Base-by-base conservation (phyloP, 129 eudicot genomes). In the Erigeron canadensis region DNA sequence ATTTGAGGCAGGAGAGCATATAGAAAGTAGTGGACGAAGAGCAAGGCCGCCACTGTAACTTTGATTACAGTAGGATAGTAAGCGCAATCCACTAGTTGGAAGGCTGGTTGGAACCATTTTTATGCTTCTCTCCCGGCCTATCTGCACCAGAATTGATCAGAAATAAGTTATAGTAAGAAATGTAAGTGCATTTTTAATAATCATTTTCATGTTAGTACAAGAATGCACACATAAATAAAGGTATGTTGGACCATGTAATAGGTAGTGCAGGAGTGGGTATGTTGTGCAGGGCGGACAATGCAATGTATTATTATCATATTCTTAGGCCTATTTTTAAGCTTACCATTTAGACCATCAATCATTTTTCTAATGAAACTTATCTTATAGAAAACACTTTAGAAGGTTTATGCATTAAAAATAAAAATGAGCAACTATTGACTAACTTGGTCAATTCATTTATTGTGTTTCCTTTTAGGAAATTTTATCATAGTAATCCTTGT, bases 31-130 rank as follows among this genome's bases (percentile, higher is more conserved):
- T 16, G 76, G 79, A 59, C 82, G 84, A 50, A 69, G 44, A 63
- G 69, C 65, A 70, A 77, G 22, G 54, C 77, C 57, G 28, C 70
- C 73, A 57, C 34, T 65, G 75, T 53, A 74, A 51, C 28, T 80
- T 75, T 63, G 81, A 64, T 63, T 74, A 73, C 82, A 78, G 72
- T 70, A 75, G 1, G 85, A 78, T 10, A 84, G 77, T n/a, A 81
- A 41, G 16, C 75, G 84, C 47, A 78, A 71, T 42, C 81, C 81
- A 19, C 81, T 70, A 18, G 77, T 58, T n/a, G 81, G 79, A 45
- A 84, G 80, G 77, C 79, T 84, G 39, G 79, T 81, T 55, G 89
- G 77, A 61, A 79, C 81, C 89, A 84, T 84, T 78, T 34, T 71
- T 63, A 54, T 3, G 57, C 37, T 21, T 69, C 34, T 41, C 51